Base-by-base conservation (phyloP, 2,329 filamentous ascomycete species). In the Cryphonectria radicalis region DNA sequence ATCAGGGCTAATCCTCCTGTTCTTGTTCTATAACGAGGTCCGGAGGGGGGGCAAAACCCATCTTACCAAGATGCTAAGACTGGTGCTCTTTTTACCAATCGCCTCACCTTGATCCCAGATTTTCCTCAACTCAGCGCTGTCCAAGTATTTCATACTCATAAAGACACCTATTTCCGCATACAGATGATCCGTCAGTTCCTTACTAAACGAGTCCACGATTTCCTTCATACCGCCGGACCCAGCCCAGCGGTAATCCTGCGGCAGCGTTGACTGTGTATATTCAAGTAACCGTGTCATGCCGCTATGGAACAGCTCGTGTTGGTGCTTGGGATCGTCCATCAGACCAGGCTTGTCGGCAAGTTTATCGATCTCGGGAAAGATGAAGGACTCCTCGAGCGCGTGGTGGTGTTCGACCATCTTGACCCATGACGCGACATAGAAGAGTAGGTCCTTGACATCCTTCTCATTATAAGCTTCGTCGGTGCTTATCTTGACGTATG, bases 391-490 rank as follows among this genome's bases (percentile, higher is more conserved):
- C 68, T 82, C 81, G 50, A 75, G 72, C 1, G 74, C 66, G 69
- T 82, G 80, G 70, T 82, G 81, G 70, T 81, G 79, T 53, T 81
- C 74, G 6, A 82, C 77, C 53, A 77, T 78, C 22, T 79, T 77
- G 25, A 74, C 74, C 78, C 79, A 82, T 14, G 77, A 77, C 2
- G 74, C 70, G 10, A 79, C 74, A 70, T 79, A 80, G 14, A 77
- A 74, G 32, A 78, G 74, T 19, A 80, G 62, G 17, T 77, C 71
- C 17, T 71, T 67, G 62, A 66, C 1, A 37, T 63, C 63, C 50
- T 74, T 73, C 17, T 60, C 53, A 22, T 73, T 63, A 37, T 73
- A 57, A 8, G 53, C 67, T 10, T 70, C 55, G 11, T 67, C 72
- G 37, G 73, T 66, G 14, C 40, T 35, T 17, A 11, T 42, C 25